Evolutionary conservation across 2,329 filamentous ascomycete genomes (phyloP).

Genomic region (Cytospora piceae): DNA sequence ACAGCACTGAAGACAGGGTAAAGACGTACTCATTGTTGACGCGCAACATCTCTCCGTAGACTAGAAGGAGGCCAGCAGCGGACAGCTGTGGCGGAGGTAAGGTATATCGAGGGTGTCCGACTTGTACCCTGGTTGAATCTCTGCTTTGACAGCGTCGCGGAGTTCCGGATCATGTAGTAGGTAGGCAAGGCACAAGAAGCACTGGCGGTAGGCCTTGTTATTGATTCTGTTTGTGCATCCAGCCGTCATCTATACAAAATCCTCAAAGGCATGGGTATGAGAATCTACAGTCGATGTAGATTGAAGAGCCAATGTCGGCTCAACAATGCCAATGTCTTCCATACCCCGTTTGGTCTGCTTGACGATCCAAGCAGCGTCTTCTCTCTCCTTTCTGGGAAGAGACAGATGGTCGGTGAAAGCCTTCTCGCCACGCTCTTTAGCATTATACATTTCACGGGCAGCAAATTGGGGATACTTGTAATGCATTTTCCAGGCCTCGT

Average conservation of each 20-base stretch:
- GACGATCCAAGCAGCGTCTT: slow-evolving; percentile 10
- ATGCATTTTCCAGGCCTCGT: slow-evolving; percentile 18
- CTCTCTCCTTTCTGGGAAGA: slow-evolving; percentile 12
- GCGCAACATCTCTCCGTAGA: slow-evolving; percentile 11
- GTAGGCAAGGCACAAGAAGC: slow-evolving; percentile 17
- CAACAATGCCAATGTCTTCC: slow-evolving; percentile 6
- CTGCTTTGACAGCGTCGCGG: neutral
- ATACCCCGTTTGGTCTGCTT: slow-evolving; percentile 8
- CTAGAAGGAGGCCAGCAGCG: slow-evolving; percentile 8
- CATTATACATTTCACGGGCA: neutral
- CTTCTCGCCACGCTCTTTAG: slow-evolving; percentile 1
- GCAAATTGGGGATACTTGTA: slow-evolving; percentile 17
- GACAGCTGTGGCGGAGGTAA: slow-evolving; percentile 4
- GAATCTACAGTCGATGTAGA: neutral
- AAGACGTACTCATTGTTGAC: neutral
- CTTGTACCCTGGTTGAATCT: slow-evolving; percentile 13
- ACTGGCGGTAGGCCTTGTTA: slow-evolving; percentile 5
- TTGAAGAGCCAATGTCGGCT: slow-evolving; percentile 5
- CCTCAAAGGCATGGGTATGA: neutral
- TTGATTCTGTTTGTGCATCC: neutral
- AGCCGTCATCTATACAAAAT: neutral
- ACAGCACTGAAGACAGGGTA: too few relatives aligned
- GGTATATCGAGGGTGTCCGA: neutral
- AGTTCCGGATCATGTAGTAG: slow-evolving; percentile 7
- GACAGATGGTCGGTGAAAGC: slow-evolving; percentile 8